These are phyloP conservation scores for Arachis hypogaea DNA, from an alignment of 306 rosid species.

Conservation along the genomic window DNA sequence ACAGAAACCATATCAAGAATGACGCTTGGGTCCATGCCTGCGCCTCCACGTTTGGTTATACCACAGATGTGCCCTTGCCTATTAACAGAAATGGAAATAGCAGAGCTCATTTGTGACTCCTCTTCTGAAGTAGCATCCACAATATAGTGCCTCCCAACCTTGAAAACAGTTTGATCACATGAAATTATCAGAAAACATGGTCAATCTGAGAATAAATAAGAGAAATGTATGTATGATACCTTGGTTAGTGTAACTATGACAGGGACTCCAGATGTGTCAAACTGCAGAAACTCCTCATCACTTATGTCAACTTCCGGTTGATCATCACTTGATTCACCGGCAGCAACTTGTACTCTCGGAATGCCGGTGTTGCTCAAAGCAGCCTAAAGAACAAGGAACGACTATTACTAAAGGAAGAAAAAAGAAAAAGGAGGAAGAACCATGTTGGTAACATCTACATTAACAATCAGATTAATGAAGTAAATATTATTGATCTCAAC, in stretches of 20 bases:
- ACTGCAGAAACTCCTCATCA: slow-evolving; percentile 89
- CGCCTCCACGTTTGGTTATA: slow-evolving; percentile 80
- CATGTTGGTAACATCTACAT: background rate
- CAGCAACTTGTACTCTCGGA: slow-evolving; percentile 75
- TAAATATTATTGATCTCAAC: background rate
- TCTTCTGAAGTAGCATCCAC: slow-evolving; percentile 89
- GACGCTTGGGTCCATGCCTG: slow-evolving; percentile 80
- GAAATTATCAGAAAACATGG: slow-evolving; percentile 15
- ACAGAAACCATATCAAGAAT: slow-evolving; percentile 87
- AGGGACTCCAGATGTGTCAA: slow-evolving; percentile 83
- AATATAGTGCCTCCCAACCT: slow-evolving; percentile 83
- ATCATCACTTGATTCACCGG: slow-evolving; percentile 59
- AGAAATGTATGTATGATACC: slow-evolving; percentile 43
- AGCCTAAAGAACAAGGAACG: slow-evolving; percentile 56
- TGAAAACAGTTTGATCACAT: slow-evolving; percentile 23
- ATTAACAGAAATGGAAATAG: slow-evolving; percentile 74
- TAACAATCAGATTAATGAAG: slow-evolving; percentile 25
- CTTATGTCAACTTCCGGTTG: slow-evolving; percentile 79
- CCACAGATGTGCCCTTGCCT: slow-evolving; percentile 76
- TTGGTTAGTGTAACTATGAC: slow-evolving; percentile 83
- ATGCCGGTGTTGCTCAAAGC: slow-evolving; percentile 88
- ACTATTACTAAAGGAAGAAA: too few relatives aligned
- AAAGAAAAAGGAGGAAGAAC: background rate
- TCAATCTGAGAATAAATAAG: slow-evolving; percentile 14
- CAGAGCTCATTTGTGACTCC: slow-evolving; percentile 90